Conservation (phyloP, 75 land plant species). For the Picea glauca region DNA sequence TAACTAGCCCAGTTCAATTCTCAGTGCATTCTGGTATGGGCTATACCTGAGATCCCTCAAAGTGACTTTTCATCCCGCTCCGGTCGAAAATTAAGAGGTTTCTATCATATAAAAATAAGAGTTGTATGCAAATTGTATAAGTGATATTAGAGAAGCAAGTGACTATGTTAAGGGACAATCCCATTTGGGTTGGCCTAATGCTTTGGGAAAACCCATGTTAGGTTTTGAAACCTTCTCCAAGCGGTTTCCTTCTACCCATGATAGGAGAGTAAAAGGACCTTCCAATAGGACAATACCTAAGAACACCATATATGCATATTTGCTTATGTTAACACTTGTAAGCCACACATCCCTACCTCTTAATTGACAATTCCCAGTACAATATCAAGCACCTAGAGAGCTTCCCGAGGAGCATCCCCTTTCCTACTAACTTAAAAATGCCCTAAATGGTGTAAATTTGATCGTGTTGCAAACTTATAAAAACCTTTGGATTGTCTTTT, state of each 20-base stretch:
- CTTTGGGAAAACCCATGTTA: too few species aligned
- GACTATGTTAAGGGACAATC: slow-evolving; percentile 83
- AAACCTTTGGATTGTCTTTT: slow-evolving; percentile 72
- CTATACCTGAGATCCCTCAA: too few species aligned
- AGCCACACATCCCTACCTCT: slow-evolving; percentile 28
- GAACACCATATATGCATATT: too few species aligned
- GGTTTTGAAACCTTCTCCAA: too few species aligned
- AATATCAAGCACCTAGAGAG: slow-evolving; percentile 88
- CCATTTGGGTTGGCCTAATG: too few species aligned
- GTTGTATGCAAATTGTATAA: neutral
- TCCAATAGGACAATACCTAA: too few species aligned
- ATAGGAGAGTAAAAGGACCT: too few species aligned
- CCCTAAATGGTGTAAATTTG: slow-evolving; percentile 79
- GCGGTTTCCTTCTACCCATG: too few species aligned
- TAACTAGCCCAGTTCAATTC: too few species aligned
- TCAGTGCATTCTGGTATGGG: too few species aligned
- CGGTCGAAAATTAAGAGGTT: too few species aligned
- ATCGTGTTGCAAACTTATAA: slow-evolving; percentile 82
- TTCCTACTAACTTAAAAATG: slow-evolving; percentile 81
- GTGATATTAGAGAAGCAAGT: neutral
- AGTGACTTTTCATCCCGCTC: too few species aligned
- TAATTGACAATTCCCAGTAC: slow-evolving; percentile 81
- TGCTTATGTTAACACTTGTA: neutral
- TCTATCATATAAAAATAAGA: neutral
- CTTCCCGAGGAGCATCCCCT: slow-evolving; percentile 83